Evolutionary conservation across 768 basidiomycete genomes (phyloP), one percentile per base, ranked within the genome.

Genomic region (Termitomyces sp.): DNA sequence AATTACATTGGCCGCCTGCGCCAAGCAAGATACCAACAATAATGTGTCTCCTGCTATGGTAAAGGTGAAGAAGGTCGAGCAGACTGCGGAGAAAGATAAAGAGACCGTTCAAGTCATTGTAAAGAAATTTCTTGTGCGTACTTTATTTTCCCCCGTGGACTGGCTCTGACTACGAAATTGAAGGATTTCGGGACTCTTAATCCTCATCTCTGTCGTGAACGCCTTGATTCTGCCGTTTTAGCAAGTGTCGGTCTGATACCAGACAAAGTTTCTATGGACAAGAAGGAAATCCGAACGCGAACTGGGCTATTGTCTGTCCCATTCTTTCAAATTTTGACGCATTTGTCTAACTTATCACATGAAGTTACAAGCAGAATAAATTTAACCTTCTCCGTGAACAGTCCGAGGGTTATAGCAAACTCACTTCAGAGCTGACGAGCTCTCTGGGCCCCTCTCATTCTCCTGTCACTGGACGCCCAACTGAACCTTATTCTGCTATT

Each of bases 321-420:
- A 48, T 35, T 38, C 38, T 32, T 46, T 10, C 33, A n/a, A 3
- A 40, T 9, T 36, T 6, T 43, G 7, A 42, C 53, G 40, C 58
- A 24, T 45, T 60, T 32, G 53, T 54, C 47, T 43, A 24, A 52
- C 24, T 26, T 57, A 36, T n/a, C 49, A 26, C 26, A 18, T 54
- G n/a, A 67, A 95, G 92, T 69, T 96, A 94, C 77, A 94, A 94
- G 71, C 96, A 99, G 72, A 94, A 94, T 75, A 99, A 98, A 73
- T 96, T 95, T 78, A 99, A 98, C 68, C 82, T 99, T 40, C 82
- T 98, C 16, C 88, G 97, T 38, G 97, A 99, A 74, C 92, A 97
- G 65, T 94, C 94, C 0, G 96, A 98, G 75, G 97, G 97, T 8
- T 99, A 94, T 75, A 92, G 92, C 69, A 94, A 95, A 71, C 83